Evolutionary conservation across 2,329 filamentous ascomycete species (phyloP).

Genomic region (Pseudogymnoascus sp.): DNA sequence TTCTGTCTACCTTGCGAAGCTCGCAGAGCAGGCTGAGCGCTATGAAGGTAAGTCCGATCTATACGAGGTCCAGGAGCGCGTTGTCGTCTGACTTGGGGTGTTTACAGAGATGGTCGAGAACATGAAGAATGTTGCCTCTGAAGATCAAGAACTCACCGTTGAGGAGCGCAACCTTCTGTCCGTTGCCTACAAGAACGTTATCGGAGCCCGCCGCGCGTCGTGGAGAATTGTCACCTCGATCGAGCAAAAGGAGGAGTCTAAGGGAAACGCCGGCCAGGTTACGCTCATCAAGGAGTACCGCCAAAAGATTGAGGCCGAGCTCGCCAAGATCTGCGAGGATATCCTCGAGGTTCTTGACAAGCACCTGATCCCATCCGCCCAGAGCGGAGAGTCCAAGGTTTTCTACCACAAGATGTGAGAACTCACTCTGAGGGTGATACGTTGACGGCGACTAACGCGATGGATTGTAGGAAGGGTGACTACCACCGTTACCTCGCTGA

Average conservation of each 20-base stretch:
- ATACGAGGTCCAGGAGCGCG: not conserved
- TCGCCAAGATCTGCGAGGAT: constrained; percentile 97
- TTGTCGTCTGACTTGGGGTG: not conserved
- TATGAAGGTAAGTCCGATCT: constrained; percentile 75
- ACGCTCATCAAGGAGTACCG: constrained; percentile 92
- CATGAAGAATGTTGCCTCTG: constrained; percentile 96
- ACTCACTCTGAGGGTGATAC: not conserved
- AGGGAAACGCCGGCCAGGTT: constrained; percentile 94
- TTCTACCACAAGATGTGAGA: constrained; percentile 99
- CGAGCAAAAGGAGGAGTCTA: constrained; percentile 99
- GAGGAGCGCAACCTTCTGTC: constrained; percentile 98
- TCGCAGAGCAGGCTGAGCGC: constrained; percentile 99
- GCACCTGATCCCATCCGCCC: constrained; percentile 87
- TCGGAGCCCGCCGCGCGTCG: constrained; percentile 93
- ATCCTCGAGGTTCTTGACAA: constrained; percentile 92
- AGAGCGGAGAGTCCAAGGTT: constrained; percentile 97
- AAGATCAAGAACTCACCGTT: constrained; percentile 76
- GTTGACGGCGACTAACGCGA: not conserved
- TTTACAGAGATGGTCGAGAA: constrained; percentile 94
- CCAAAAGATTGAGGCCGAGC: constrained; percentile 94
- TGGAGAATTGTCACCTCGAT: constrained; percentile 99
- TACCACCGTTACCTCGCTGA: constrained; percentile 94
- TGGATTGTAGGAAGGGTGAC: constrained; percentile 72
- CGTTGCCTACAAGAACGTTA: constrained; percentile 99
- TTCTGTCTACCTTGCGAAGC: constrained; percentile 98